Conservation (phyloP, 2,329 filamentous ascomycete genomes). For the Periconia macrospinosa region DNA sequence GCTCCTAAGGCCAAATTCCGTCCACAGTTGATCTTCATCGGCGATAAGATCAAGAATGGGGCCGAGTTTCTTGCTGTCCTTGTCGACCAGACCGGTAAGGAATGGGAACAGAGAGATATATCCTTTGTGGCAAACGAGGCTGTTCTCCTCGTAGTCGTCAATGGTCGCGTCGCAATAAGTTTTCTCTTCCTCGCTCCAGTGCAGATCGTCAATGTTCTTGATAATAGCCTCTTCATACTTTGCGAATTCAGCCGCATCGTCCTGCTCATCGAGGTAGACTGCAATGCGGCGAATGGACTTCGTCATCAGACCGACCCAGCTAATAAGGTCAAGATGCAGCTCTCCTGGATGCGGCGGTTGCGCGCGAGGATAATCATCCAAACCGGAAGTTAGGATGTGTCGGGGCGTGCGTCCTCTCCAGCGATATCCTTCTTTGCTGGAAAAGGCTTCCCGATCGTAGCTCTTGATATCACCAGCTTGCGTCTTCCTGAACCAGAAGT, state of each 20-base stretch:
- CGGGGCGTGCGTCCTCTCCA: slow-evolving; percentile 88
- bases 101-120: slow-evolving; percentile 95
- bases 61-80: slow-evolving; percentile 73
- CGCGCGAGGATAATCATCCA: slow-evolving; percentile 94
- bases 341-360: slow-evolving; percentile 95
- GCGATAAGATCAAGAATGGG: slow-evolving; percentile 75
- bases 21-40: slow-evolving; percentile 87
- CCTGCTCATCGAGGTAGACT: slow-evolving; percentile 69
- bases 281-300: slow-evolving; percentile 82
- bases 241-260: slow-evolving; percentile 74
- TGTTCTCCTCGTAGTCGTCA: slow-evolving; percentile 89
- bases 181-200: slow-evolving; percentile 81
- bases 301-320: slow-evolving; percentile 97
- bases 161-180: slow-evolving; percentile 95
- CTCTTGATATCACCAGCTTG: slow-evolving; percentile 87
- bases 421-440: slow-evolving; percentile 87
- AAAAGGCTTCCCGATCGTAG: slow-evolving; percentile 88
- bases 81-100: slow-evolving; percentile 75
- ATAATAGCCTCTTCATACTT: slow-evolving; percentile 76
- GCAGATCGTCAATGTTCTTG: slow-evolving; percentile 86
- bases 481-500: slow-evolving; percentile 92
- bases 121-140: slow-evolving; percentile 91
- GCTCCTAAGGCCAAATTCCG: slow-evolving; percentile 82
- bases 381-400: slow-evolving; percentile 88
- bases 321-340: slow-evolving; percentile 90